Conservation (phyloP, 2,329 filamentous ascomycete genomes). For the Plectosphaerella cucumerina region DNA sequence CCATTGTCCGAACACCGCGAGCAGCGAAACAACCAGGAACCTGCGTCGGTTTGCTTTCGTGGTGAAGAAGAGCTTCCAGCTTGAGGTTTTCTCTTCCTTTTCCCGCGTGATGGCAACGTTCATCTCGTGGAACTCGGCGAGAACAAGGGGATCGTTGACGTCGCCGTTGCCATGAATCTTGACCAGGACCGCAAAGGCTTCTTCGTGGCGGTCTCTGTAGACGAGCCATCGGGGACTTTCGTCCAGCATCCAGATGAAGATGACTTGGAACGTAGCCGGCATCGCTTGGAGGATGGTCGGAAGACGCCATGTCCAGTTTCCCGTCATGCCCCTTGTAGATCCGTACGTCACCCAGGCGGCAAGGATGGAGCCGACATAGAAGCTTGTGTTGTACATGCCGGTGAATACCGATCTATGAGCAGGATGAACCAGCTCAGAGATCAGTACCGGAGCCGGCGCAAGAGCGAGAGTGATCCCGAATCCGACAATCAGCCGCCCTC, state of each 20-base stretch:
- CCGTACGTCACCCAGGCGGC: constrained; percentile 35
- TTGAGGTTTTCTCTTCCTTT: constrained; percentile 6
- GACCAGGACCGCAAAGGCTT: constrained; percentile 10
- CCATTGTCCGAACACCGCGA: constrained; percentile 22
- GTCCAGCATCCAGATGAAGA: constrained; percentile 48
- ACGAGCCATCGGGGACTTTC: constrained; percentile 23
- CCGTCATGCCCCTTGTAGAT: constrained; percentile 16
- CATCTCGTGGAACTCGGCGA: constrained; percentile 35
- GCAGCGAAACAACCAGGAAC: constrained; percentile 15
- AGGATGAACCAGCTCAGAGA: constrained; percentile 59
- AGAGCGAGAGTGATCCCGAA: neutral
- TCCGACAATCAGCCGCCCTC: neutral
- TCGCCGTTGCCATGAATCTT: constrained; percentile 24
- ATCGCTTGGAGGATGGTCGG: constrained; percentile 50
- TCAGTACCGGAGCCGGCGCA: neutral
- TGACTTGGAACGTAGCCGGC: constrained; percentile 34
- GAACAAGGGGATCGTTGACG: constrained; percentile 28
- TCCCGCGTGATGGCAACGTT: constrained; percentile 17
- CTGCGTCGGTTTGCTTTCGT: constrained; percentile 22
- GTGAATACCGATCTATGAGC: constrained; percentile 50
- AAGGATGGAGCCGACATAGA: constrained; percentile 32
- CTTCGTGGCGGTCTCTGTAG: neutral
- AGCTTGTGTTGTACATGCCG: constrained; percentile 46
- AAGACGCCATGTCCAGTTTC: constrained; percentile 51
- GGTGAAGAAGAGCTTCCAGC: constrained; percentile 14